Percentiles rank a stretch among this genome's conserved stretches.
Conservation (phyloP, 1,139 yeast species). For the Pichia cactophila region DNA sequence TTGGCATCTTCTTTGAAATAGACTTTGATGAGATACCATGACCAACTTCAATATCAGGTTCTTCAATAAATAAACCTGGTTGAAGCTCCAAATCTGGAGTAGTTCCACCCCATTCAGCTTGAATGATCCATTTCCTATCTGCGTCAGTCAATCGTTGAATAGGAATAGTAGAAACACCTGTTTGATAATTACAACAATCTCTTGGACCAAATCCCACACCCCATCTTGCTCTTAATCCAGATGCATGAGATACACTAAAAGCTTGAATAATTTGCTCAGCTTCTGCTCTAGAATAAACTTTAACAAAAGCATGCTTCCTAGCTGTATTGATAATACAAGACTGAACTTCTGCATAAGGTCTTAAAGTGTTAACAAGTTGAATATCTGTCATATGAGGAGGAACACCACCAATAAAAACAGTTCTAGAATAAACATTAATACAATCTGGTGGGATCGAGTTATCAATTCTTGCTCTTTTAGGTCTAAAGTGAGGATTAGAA, state of each 20-base stretch:
- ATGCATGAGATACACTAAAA: slow-evolving; percentile 26
- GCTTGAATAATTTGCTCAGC: slow-evolving; percentile 70
- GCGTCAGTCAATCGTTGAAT: slow-evolving; percentile 85
- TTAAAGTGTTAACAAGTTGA: slow-evolving; percentile 57
- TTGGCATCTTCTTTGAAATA: slow-evolving; percentile 80
- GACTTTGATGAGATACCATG: slow-evolving; percentile 92
- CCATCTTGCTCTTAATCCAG: slow-evolving; percentile 83
- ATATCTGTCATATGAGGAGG: slow-evolving; percentile 74
- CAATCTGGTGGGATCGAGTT: slow-evolving; percentile 69
- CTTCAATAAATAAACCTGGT: slow-evolving; percentile 82
- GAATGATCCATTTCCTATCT: slow-evolving; percentile 80
- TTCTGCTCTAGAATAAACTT: slow-evolving; percentile 89
- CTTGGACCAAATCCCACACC: slow-evolving; percentile 99
- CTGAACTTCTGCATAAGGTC: slow-evolving; percentile 93
- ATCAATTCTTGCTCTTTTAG: slow-evolving; percentile 64
- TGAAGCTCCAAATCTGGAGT: slow-evolving; percentile 73
- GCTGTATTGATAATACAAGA: slow-evolving; percentile 81
- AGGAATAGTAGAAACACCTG: slow-evolving; percentile 84
- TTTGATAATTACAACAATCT: slow-evolving; percentile 93
- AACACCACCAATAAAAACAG: slow-evolving; percentile 90
- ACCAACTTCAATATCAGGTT: slow-evolving; percentile 96
- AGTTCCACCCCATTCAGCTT: slow-evolving; percentile 97
- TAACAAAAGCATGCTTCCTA: slow-evolving; percentile 92
- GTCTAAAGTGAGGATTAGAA: slow-evolving; percentile 66
- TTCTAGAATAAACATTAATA: slow-evolving; percentile 79